These are phyloP conservation scores for Chaetomium sp. DNA, from an alignment of 2,329 filamentous ascomycete genomes.

Conservation along the genomic window DNA sequence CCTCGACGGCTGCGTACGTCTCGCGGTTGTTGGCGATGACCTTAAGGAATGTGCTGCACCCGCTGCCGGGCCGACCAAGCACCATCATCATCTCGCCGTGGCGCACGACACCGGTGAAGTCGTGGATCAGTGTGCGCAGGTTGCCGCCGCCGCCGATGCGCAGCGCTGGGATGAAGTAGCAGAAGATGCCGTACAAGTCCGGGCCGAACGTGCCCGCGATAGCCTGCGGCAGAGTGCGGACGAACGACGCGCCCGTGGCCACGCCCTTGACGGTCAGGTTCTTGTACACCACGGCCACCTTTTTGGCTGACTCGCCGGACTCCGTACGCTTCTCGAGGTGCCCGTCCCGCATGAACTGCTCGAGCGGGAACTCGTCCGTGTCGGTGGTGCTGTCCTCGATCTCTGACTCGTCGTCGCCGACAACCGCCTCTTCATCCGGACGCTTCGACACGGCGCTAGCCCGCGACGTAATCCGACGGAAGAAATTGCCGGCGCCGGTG, in stretches of 20 bases:
- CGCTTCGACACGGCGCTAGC: constrained; percentile 12
- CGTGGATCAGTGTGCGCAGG: constrained; percentile 34
- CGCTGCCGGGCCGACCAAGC: constrained; percentile 50
- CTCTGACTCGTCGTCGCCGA: constrained; percentile 27
- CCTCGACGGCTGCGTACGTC: constrained; percentile 50
- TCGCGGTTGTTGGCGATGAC: constrained; percentile 49
- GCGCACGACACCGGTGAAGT: constrained; percentile 50
- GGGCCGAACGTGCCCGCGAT: constrained; percentile 74
- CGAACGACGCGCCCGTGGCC: constrained; percentile 59
- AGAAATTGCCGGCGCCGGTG: constrained; percentile 5
- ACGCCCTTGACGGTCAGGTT: constrained; percentile 68
- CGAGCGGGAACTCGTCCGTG: constrained; percentile 60
- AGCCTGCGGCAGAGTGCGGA: constrained; percentile 54
- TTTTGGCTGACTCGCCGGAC: constrained; percentile 60
- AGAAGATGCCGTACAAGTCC: constrained; percentile 62
- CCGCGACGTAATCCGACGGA: constrained; percentile 17
- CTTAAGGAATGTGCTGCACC: constrained; percentile 38
- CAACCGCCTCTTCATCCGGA: not conserved
- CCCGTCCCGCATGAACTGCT: constrained; percentile 64
- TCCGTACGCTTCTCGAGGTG: constrained; percentile 68
- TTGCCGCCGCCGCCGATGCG: constrained; percentile 13
- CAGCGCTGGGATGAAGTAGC: constrained; percentile 31
- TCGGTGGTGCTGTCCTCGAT: constrained; percentile 30
- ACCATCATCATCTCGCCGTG: constrained; percentile 53
- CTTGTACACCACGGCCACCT: constrained; percentile 71